Evolutionary conservation across 495 filamentous ascomycete genomes (phyloP).

Genomic region (Aspergillus sclerotiicarbonarius): DNA sequence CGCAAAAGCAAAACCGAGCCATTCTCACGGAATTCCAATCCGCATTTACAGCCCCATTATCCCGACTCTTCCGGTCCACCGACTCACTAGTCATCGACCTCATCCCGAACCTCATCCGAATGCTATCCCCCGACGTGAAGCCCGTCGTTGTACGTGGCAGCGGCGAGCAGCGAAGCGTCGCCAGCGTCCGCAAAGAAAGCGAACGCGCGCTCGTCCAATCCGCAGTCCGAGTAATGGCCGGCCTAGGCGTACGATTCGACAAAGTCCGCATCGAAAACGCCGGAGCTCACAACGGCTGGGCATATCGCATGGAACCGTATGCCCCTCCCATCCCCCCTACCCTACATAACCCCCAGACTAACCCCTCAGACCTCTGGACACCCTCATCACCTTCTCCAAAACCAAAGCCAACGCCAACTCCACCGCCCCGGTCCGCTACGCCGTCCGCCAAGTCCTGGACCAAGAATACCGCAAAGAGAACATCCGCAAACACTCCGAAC

Average conservation of each 20-base stretch:
- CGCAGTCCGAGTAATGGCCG: constrained; percentile 75
- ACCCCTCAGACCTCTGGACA: constrained; percentile 61
- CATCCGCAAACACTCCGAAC: constrained; percentile 55
- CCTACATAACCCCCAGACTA: background rate
- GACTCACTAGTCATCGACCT: constrained; percentile 77
- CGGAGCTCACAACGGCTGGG: constrained; percentile 60
- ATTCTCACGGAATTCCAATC: constrained; percentile 53
- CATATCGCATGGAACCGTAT: constrained; percentile 94
- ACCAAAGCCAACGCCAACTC: constrained; percentile 28
- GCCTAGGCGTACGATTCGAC: constrained; percentile 78
- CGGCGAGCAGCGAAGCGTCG: constrained; percentile 63
- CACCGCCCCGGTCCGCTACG: constrained; percentile 73
- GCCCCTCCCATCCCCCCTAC: constrained; percentile 28
- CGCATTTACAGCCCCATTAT: constrained; percentile 56
- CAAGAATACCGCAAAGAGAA: constrained; percentile 77
- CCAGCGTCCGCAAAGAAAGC: constrained; percentile 78
- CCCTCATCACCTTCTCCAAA: constrained; percentile 51
- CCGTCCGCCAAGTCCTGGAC: constrained; percentile 87
- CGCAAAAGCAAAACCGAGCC: constrained; percentile 65
- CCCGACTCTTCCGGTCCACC: constrained; percentile 71
- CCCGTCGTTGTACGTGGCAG: constrained; percentile 83
- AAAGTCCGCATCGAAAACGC: constrained; percentile 73
- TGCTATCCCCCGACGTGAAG: constrained; percentile 85
- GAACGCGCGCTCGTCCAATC: constrained; percentile 78
- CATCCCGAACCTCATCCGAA: constrained; percentile 74